Base-by-base conservation (phyloP, 352 stramenopile species). In the Lagenidium sp. region DNA sequence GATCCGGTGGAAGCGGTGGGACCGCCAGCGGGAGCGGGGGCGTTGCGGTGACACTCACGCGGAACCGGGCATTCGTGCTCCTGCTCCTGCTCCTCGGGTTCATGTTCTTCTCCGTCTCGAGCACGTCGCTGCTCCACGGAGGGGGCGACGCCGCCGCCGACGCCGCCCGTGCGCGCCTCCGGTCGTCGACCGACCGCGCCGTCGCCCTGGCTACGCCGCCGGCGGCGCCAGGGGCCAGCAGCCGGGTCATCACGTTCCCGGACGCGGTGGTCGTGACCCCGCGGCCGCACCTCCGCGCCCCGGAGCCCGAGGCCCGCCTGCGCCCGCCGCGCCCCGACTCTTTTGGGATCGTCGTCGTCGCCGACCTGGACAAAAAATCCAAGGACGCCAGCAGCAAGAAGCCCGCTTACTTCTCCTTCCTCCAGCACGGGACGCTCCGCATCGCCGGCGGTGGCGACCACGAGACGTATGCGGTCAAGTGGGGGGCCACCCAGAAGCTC, bases 311-410 rank as follows among this genome's bases (percentile, higher is more conserved):
- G 40, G 36, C 43, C 21, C 34, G 43, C 0, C 42, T 38, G 11
- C 13, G 29, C 21, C 40, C 51, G 7, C 32, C 49, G 3, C 57
- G 52, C n/a, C 78, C 78, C 0, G 56, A 85, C 51, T 87, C 75
- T 26, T 84, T 90, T 22, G 72, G 72, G 12, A 59, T 98, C 58
- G 84, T 95, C 11, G 84, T 96, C 16, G 88, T 98, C n/a, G 95
- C 95, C 1, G 95, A 98, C 65, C 59, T 98, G 32, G 95, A 98
- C 70, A 95, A 97, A 64, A 74, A 97, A 26, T 96, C 79, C 41
- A 79, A 83, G 26, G 76, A 96, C 40, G 56, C 75, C 26, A 77
- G 66, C 51, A 89, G 65, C 48, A 87, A 85, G 49, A 98, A 98
- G 57, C 85, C 82, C 15, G 61, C 77, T 7, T 98, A 94, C 56